Percentiles rank a stretch among this genome's conserved stretches.
Conservation (phyloP, 768 basidiomycete species). For the Russula foetens region DNA sequence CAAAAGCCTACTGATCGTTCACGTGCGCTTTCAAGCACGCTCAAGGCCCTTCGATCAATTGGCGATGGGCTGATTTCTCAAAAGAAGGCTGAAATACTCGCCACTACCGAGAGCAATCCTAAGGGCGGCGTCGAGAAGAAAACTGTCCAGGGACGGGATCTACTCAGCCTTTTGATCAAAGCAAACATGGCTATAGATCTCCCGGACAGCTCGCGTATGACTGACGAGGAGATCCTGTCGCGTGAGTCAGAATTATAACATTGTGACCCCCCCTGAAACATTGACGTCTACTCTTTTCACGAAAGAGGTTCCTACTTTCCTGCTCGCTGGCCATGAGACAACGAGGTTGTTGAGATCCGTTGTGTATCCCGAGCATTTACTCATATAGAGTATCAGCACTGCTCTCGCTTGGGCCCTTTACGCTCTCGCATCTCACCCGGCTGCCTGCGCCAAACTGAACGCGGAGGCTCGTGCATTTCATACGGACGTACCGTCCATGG, state of each 20-base stretch:
- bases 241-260: constrained; percentile 30
- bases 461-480: constrained; percentile 45
- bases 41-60: constrained; percentile 21
- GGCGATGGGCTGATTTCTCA: constrained; percentile 26
- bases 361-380: not conserved
- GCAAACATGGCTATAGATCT: constrained; percentile 60
- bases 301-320: constrained; percentile 53
- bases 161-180: constrained; percentile 50
- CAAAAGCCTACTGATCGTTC: constrained; percentile 6
- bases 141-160: constrained; percentile 36
- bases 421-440: constrained; percentile 40
- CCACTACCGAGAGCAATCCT: constrained; percentile 21
- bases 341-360: constrained; percentile 31
- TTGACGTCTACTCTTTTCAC: not conserved
- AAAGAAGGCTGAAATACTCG: constrained; percentile 29
- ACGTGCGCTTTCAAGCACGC: not conserved
- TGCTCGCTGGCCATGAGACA: constrained; percentile 54
- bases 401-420: constrained; percentile 53
- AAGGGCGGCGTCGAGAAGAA: constrained; percentile 29
- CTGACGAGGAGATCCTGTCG: constrained; percentile 53
- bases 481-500: constrained; percentile 58
- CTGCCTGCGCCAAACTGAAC: constrained; percentile 47
- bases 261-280: not conserved
- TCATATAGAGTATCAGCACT: constrained; percentile 21
- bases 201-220: constrained; percentile 44